Evolutionary conservation across 345 rosid species (phyloP).

Genomic region (Gossypium longicalyx): DNA sequence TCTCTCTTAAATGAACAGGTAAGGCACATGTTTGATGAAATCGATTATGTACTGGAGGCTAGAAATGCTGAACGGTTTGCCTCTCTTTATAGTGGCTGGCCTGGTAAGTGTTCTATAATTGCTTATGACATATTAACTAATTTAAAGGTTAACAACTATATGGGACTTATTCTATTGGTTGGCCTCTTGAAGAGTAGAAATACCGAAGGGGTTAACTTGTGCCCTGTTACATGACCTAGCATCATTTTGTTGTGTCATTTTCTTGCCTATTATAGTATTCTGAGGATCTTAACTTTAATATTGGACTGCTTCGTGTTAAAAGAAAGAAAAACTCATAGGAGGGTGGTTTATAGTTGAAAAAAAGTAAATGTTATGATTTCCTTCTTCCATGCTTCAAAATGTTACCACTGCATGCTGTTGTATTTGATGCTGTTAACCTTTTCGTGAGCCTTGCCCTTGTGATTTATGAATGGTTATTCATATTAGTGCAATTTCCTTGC

Average conservation of each 20-base stretch:
- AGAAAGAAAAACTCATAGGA: not conserved
- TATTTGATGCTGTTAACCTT: not conserved
- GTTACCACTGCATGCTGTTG: not conserved
- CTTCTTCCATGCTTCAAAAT: not conserved
- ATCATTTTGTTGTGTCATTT: conserved; percentile 3
- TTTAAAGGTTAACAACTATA: not conserved
- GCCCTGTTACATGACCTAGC: not conserved
- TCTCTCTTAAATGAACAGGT: conserved; percentile 73
- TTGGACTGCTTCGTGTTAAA: not conserved
- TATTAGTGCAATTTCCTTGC: conserved; percentile 6
- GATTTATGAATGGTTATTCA: not conserved
- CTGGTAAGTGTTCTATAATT: conserved; percentile 38
- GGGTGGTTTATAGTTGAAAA: conserved; percentile 7
- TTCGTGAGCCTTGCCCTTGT: not conserved
- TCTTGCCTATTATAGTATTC: not conserved
- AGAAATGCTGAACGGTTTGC: conserved; percentile 96
- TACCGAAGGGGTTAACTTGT: not conserved
- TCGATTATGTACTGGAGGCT: conserved; percentile 80
- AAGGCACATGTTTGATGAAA: conserved; percentile 98
- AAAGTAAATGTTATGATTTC: not conserved
- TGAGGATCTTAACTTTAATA: not conserved
- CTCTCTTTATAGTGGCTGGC: conserved; percentile 53
- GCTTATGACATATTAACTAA: not conserved
- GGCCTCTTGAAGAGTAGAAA: not conserved
- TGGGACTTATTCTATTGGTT: not conserved